Conservation (phyloP, 768 basidiomycete species). For the Amylocystis lapponica region DNA sequence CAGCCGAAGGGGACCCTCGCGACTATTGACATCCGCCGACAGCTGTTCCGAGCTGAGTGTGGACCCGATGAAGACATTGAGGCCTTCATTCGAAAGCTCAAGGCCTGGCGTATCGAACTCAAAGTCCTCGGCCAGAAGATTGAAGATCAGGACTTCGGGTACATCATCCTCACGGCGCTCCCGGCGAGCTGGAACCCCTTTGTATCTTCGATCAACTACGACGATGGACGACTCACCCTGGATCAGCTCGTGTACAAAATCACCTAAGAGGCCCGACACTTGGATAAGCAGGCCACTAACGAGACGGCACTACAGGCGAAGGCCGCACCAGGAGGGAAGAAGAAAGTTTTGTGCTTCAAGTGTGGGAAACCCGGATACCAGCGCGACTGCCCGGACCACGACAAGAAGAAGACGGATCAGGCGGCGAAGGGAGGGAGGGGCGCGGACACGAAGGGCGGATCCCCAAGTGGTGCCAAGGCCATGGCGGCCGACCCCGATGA, state of each 20-base stretch:
- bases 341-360: neutral
- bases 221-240: too few species aligned
- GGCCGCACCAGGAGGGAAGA: neutral
- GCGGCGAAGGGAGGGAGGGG: neutral
- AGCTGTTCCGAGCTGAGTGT: constrained; percentile 21
- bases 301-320: constrained; percentile 1
- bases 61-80: constrained; percentile 27
- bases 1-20: constrained; percentile 24
- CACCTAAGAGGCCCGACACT: neutral
- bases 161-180: constrained; percentile 26
- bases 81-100: constrained; percentile 26
- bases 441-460: too few species aligned
- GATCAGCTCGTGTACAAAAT: too few species aligned
- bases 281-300: neutral
- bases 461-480: too few species aligned
- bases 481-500: neutral
- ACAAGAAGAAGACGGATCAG: neutral
- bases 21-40: constrained; percentile 19
- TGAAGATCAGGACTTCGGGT: constrained; percentile 26
- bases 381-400: constrained; percentile 8
- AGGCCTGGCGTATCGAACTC: constrained; percentile 18
- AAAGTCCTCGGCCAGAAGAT: constrained; percentile 18
- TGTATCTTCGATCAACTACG: too few species aligned
- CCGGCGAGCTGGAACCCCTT: constrained; percentile 31
- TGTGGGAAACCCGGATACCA: constrained; percentile 6